Conservation (phyloP, 352 stramenopile species). For the Pythium brachiatum region DNA sequence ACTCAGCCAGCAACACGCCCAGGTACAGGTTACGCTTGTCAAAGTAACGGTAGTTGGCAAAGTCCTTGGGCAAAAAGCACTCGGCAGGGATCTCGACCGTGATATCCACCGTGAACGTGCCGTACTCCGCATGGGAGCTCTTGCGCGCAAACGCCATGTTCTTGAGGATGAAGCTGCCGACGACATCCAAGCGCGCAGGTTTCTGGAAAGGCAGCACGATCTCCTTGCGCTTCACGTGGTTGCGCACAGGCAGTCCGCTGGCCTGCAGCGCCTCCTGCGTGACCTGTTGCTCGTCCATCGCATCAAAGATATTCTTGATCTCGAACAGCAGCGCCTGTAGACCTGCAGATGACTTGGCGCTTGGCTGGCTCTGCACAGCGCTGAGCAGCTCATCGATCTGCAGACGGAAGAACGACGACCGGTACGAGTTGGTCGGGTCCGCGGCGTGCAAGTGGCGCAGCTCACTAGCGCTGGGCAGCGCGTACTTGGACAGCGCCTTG, state of each 20-base stretch:
- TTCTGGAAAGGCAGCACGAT: conserved; percentile 82
- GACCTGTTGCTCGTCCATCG: conserved; percentile 63
- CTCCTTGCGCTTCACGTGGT: conserved; percentile 82
- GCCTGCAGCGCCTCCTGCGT: conserved; percentile 67
- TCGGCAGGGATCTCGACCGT: conserved; percentile 74
- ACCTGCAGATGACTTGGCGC: conserved; percentile 39
- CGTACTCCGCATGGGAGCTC: conserved; percentile 48
- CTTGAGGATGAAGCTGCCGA: conserved; percentile 87
- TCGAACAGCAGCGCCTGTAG: conserved; percentile 78
- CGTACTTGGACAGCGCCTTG: conserved; percentile 85
- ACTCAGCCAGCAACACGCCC: conserved; percentile 57
- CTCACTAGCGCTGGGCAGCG: conserved; percentile 85
- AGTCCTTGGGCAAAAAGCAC: conserved; percentile 89
- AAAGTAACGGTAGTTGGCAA: conserved; percentile 87
- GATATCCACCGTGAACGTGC: conserved; percentile 69
- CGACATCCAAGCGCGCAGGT: conserved; percentile 71
- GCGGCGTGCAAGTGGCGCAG: conserved; percentile 73
- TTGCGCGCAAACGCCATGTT: conserved; percentile 69
- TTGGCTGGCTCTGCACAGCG: conserved; percentile 55
- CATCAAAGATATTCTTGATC: conserved; percentile 73
- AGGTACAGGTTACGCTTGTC: conserved; percentile 90
- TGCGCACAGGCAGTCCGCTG: conserved; percentile 54
- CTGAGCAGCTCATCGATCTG: conserved; percentile 85
- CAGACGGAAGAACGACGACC: conserved; percentile 81
- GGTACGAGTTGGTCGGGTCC: conserved; percentile 71